phyloP scores from a whole-genome alignment of 2,329 filamentous ascomycete species.

The Helicocarpus griseus region DNA sequence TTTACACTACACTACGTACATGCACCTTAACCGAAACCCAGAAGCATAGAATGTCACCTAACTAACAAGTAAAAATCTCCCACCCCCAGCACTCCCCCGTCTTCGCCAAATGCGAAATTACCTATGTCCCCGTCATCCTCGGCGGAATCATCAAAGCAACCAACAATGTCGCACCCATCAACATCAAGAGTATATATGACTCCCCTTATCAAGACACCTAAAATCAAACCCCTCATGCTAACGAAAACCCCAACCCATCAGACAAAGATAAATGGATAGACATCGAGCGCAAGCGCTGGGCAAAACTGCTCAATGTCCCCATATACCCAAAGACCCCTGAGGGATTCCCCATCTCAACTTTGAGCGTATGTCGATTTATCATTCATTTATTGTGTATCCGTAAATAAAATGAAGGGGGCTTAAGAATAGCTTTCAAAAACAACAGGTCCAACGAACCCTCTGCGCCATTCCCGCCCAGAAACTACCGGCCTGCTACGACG shows the following conservation, averaged over 20 bases:
- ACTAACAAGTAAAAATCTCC: background rate
- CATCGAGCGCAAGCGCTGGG: constrained; percentile 45
- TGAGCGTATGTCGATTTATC: constrained; percentile 11
- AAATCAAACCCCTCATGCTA: background rate
- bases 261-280: constrained; percentile 53
- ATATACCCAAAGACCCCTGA: constrained; percentile 36
- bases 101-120: constrained; percentile 46
- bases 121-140: constrained; percentile 50
- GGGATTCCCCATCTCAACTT: constrained; percentile 43
- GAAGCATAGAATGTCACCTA: background rate
- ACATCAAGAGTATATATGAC: constrained; percentile 42
- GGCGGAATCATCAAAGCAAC: constrained; percentile 50
- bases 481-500: constrained; percentile 33
- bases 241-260: constrained; percentile 19
- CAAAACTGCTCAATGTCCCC: constrained; percentile 45
- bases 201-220: background rate
- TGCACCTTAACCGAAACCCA: no score
- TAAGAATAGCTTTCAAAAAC: background rate
- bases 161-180: constrained; percentile 45
- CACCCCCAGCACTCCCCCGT: constrained; percentile 42
- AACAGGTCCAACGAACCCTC: constrained; percentile 41
- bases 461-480: constrained; percentile 36
- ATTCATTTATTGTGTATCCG: no score
- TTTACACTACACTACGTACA: no score
- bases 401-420: background rate